These are phyloP conservation scores for Cnidoscolus chayamansa DNA, from an alignment of 441 rosid species.

Conservation along the genomic window DNA sequence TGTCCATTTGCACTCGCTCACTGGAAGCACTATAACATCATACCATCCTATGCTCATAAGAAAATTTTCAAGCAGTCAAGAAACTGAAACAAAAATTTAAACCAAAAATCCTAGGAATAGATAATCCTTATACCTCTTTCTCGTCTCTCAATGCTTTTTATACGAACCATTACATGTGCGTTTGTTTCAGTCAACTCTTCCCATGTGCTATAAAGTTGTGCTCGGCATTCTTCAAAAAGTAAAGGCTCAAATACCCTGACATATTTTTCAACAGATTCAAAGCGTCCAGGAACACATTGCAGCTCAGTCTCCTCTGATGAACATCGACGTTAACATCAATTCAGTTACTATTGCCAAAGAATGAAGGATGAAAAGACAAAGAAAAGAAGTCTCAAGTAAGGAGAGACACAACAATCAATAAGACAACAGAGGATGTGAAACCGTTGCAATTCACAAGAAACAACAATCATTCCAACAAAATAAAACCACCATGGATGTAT, in stretches of 20 bases:
- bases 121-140: conserved; percentile 61
- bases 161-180: conserved; percentile 60
- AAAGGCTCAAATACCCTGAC: conserved; percentile 93
- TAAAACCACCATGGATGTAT: background rate
- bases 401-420: background rate
- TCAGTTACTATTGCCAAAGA: too few species aligned
- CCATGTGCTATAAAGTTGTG: conserved; percentile 92
- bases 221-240: conserved; percentile 98
- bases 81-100: background rate
- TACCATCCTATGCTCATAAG: conserved; percentile 74
- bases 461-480: background rate
- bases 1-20: conserved; percentile 76
- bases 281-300: conserved; percentile 83
- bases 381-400: background rate
- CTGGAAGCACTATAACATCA: conserved; percentile 74
- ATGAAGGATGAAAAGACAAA: background rate
- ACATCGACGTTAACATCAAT: conserved; percentile 21
- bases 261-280: conserved; percentile 90
- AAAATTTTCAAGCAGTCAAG: conserved; percentile 25
- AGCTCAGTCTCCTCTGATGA: conserved; percentile 81
- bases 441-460: background rate
- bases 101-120: background rate
- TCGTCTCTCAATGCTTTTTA: conserved; percentile 75
- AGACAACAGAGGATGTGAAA: background rate
- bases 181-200: conserved; percentile 81